Evolutionary conservation across 345 rosid species (phyloP).

Genomic region (Eucalyptus decipiens): DNA sequence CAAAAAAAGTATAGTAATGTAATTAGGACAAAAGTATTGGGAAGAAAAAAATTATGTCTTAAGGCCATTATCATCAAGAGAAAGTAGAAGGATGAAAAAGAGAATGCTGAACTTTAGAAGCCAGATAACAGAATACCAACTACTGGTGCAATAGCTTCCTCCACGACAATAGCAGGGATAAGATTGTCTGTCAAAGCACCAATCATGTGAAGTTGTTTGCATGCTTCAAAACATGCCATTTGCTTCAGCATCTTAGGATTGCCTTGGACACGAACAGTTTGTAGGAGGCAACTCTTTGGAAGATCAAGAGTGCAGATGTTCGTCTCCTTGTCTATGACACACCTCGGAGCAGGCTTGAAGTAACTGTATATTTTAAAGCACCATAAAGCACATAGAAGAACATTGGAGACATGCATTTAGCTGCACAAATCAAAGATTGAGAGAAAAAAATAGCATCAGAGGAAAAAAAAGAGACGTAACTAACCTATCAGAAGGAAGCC

Average conservation of each 20-base stretch:
- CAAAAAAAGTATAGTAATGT: neutral
- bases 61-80: neutral
- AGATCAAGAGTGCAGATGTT: conserved; percentile 37
- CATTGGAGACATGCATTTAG: neutral
- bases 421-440: neutral
- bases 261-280: conserved; percentile 22
- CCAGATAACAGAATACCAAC: conserved; percentile 9
- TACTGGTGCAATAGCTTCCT: conserved; percentile 31
- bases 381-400: neutral
- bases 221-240: conserved; percentile 77
- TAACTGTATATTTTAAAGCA: conserved; percentile 28
- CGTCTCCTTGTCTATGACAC: conserved; percentile 26
- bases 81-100: neutral
- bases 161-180: conserved; percentile 59
- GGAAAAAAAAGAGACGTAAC: neutral
- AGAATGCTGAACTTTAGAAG: neutral
- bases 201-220: conserved; percentile 50
- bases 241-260: conserved; percentile 30
- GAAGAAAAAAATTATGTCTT: neutral
- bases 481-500: conserved; percentile 85
- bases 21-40: neutral
- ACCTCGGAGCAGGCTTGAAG: conserved; percentile 67
- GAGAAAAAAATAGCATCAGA: neutral
- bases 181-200: conserved; percentile 82
- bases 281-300: conserved; percentile 67